Percentiles rank a stretch among this genome's conserved stretches.
phyloP scores from a whole-genome alignment of 352 stramenopile species.

The Pythium periplocum region DNA sequence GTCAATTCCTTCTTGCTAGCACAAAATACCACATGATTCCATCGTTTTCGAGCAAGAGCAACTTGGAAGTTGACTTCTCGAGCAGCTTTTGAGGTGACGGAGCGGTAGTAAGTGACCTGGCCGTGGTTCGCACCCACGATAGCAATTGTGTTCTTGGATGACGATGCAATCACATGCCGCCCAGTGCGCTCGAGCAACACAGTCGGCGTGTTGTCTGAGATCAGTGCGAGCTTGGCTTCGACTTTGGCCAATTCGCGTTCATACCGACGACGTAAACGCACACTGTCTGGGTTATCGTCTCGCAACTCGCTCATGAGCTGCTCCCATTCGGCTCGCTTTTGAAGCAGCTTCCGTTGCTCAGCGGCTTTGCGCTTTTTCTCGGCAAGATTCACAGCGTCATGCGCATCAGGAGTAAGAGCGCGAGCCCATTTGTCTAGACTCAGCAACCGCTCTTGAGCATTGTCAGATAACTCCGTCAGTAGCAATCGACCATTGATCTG shows the following conservation, averaged over 20 bases:
- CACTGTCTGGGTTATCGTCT: slow-evolving; percentile 15
- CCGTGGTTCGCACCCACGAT: slow-evolving; percentile 27
- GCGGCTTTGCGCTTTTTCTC: slow-evolving; percentile 33
- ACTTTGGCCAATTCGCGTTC: slow-evolving; percentile 58
- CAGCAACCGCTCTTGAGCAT: slow-evolving; percentile 22
- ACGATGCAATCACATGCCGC: slow-evolving; percentile 61
- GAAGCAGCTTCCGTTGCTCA: slow-evolving; percentile 57
- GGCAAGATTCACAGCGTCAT: background rate
- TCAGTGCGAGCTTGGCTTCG: slow-evolving; percentile 44
- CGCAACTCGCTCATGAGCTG: slow-evolving; percentile 21
- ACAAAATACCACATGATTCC: slow-evolving; percentile 55
- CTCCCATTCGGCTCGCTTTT: slow-evolving; percentile 44
- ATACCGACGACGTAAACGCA: slow-evolving; percentile 36
- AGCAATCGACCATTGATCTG: slow-evolving; percentile 23
- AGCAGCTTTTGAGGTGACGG: slow-evolving; percentile 15
- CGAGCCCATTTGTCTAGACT: slow-evolving; percentile 37
- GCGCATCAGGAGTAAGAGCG: slow-evolving; percentile 13
- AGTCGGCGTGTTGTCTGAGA: slow-evolving; percentile 42
- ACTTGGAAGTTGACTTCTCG: slow-evolving; percentile 46
- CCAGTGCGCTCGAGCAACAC: slow-evolving; percentile 45
- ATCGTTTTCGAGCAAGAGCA: slow-evolving; percentile 37
- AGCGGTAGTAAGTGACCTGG: slow-evolving; percentile 38
- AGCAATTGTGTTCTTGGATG: slow-evolving; percentile 40
- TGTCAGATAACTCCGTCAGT: slow-evolving; percentile 29
- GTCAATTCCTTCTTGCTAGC: slow-evolving; percentile 41